Evolutionary conservation across 2,329 filamentous ascomycete genomes (phyloP).

Genomic region (Fusarium equiseti): DNA sequence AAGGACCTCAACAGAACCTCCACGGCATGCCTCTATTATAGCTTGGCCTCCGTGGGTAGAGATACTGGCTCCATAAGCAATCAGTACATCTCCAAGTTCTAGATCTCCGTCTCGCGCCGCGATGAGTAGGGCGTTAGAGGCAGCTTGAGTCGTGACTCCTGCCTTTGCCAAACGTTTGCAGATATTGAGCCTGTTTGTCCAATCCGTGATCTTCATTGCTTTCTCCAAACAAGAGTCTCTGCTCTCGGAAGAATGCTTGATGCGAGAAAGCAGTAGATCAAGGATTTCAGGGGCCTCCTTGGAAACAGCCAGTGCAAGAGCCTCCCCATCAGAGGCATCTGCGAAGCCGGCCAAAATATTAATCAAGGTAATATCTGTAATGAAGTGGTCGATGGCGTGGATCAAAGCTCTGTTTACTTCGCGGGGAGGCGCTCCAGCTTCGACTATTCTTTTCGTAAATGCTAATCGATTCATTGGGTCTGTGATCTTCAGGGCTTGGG

Average conservation of each 20-base stretch:
- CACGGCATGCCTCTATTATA: slow-evolving; percentile 65
- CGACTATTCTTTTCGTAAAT: slow-evolving; percentile 63
- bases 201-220: slow-evolving; percentile 58
- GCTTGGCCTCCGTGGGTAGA: slow-evolving; percentile 65
- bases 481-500: slow-evolving; percentile 63
- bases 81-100: slow-evolving; percentile 62
- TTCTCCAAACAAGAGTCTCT: slow-evolving; percentile 59
- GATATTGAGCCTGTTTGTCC: slow-evolving; percentile 56
- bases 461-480: slow-evolving; percentile 65
- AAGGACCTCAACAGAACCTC: slow-evolving; percentile 63
- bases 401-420: slow-evolving; percentile 66
- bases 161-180: slow-evolving; percentile 60
- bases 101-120: slow-evolving; percentile 67
- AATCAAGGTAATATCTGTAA: slow-evolving; percentile 63
- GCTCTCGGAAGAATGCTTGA: slow-evolving; percentile 52
- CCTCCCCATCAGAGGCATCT: slow-evolving; percentile 64
- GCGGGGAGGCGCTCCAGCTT: slow-evolving; percentile 60
- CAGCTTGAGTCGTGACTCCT: slow-evolving; percentile 59
- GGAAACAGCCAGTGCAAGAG: slow-evolving; percentile 60
- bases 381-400: slow-evolving; percentile 62
- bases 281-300: slow-evolving; percentile 61
- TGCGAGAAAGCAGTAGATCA: slow-evolving; percentile 57
- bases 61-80: slow-evolving; percentile 64
- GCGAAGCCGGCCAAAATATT: slow-evolving; percentile 59
- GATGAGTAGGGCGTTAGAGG: slow-evolving; percentile 63